A percentile compares a stretch with the other conserved stretches of the same genome.
Conservation (phyloP, 164 flowering plant genomes). For the Sedum album region DNA sequence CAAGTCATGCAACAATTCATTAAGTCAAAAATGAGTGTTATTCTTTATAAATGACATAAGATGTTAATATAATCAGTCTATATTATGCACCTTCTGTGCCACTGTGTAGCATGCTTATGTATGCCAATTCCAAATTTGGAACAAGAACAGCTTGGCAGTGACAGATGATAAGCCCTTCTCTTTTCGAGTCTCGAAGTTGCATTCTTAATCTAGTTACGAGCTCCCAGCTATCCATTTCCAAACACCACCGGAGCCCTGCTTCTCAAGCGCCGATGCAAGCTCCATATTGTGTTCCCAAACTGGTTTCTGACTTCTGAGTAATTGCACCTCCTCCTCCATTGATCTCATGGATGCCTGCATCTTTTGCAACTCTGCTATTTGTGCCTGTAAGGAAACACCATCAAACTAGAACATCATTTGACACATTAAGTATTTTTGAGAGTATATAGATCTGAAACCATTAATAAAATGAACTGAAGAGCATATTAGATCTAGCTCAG, state of each 20-base stretch:
- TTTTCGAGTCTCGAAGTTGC: not conserved
- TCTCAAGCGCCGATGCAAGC: constrained; percentile 27
- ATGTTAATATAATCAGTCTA: not conserved
- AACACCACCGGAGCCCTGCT: constrained; percentile 70
- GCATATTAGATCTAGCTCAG: not conserved
- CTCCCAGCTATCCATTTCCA: constrained; percentile 78
- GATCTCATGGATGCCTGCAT: constrained; percentile 53
- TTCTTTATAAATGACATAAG: too few relatives aligned
- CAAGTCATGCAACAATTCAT: too few relatives aligned
- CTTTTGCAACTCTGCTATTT: constrained; percentile 63
- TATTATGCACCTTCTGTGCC: not conserved
- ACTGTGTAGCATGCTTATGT: not conserved
- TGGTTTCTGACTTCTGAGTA: constrained; percentile 53
- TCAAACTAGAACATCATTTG: not conserved
- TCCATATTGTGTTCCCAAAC: constrained; percentile 48
- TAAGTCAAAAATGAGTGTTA: too few relatives aligned
- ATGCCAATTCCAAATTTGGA: not conserved
- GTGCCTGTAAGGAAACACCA: constrained; percentile 34
- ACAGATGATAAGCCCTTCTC: not conserved
- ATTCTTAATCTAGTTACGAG: not conserved
- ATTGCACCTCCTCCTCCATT: constrained; percentile 61
- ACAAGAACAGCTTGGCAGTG: not conserved
- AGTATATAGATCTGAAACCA: not conserved
- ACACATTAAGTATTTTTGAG: not conserved
- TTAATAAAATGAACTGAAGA: not conserved